Base-by-base conservation (phyloP, 805 yeast species). In the Henningerozyma blattae region DNA sequence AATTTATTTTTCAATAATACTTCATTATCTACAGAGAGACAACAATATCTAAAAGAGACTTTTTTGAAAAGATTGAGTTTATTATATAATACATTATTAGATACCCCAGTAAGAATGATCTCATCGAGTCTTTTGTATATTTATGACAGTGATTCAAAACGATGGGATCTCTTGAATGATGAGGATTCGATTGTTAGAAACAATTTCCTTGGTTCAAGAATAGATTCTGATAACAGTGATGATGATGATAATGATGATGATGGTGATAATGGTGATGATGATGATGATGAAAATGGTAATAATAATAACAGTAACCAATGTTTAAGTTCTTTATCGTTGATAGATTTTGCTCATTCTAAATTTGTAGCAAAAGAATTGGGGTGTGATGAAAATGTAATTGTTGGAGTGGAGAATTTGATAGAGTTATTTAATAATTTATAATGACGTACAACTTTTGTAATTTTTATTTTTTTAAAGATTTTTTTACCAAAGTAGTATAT, bases 311-410 rank as follows among this genome's bases (percentile, higher is more conserved):
- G 20, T 17, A 27, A 20, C 2, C 62, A 68, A 0, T 34, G 33
- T 5, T 51, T 83, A 32, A 77, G 87, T 39, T 58, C 71, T 5
- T 58, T 85, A 34, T 67, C 74, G 26, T 47, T 87, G 32, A 85
- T 91, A 5, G 98, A 91, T 56, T 86, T 91, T 62, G 96, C 96
- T 1, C 97, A 91, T 52, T 72, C 95, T 0, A 69, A 61, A 40
- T 58, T 70, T 38, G 65, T 68, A 0, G 75, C 76, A 0, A 82
- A 79, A 0, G 37, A 67, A 37, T n/a, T n/a, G n/a, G 85, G 86
- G 0, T 70, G 70, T 15, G 96, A 86, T 54, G 81, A 72, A 30
- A 80, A 82, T 48, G 59, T 77, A 2, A 52, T 85, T 3, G 59
- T 57, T 12, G 97, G 96, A 0, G 60, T 87, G 1, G 78, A 76